Base-by-base conservation (phyloP, 1,284 basidiomycete genomes). In the Moesziomyces antarcticus region DNA sequence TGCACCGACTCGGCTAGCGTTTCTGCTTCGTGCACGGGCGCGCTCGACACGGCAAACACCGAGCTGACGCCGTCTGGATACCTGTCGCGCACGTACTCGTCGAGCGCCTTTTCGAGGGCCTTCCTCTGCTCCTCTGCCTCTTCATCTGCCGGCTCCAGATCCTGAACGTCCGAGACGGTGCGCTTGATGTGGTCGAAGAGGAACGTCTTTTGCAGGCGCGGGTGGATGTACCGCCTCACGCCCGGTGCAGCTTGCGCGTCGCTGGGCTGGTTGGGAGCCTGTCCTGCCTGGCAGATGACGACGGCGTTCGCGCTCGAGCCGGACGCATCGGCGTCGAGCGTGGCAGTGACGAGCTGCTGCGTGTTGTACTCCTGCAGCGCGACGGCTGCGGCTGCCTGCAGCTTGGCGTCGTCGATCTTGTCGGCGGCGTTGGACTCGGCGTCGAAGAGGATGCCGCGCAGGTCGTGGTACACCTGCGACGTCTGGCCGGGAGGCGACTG, bases 31-130 rank as follows among this genome's bases (percentile, higher is more conserved):
- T 61, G 48, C 21, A 58, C 53, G n/a, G 60, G 56, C 5, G 55
- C 56, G 42, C 68, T 59, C 13, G 44, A 50, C 0, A 66, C 59
- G 1, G 66, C 51, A 56, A 80, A 81, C 3, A 78, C 75, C 11
- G 64, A 62, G 30, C 64, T 71, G 16, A 80, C 67, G 35, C 81
- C 81, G 46, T 74, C 71, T n/a, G 66, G 71, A 60, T 79, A 84
- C 37, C 78, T 65, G 46, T 82, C 73, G 25, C 46, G 49, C 3
- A 81, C 69, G 52, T 84, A 84, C 33, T 44, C 55, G 11, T 65
- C 58, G 9, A 81, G 37, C 3, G 60, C 48, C 18, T 67, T 50
- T 20, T 84, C 74, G 37, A 84, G 45, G 1, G 67, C 70, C 11
- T 56, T n/a, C 14, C 81, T 60, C 21, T 49, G 40, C 43, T 18